Base-by-base conservation (phyloP, 2,329 filamentous ascomycete genomes). In the Exserohilum turcica region DNA sequence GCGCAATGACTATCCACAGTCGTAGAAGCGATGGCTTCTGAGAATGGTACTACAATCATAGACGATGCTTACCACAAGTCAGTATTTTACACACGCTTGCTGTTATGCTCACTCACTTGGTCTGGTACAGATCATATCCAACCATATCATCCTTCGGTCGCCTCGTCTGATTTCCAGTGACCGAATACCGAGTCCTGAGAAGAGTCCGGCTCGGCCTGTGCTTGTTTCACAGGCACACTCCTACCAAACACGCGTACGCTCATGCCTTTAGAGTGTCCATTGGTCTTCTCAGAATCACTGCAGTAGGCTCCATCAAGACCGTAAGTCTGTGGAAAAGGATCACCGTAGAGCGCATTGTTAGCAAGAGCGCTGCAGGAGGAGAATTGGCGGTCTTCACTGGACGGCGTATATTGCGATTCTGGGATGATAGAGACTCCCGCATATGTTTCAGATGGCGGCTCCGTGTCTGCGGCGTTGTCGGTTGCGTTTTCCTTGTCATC, bases 401-500 rank as follows among this genome's bases (percentile, higher is more conserved):
- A 47, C 18, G 21, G 51, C 39, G 21, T 50, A 24, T 61, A 60
- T 18, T 60, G 52, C 21, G 61, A 57, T 18, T 47, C 55, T 27
- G 64, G 56, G 9, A 63, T 56, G 36, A 66, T 45, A 7, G 52
- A 54, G 2, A 66, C 43, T 5, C 55, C 45, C 10, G 54, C 35
- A 5, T 48, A 16, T 18, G 46, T 27, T 13, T 57, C 44, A 10
- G 48, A 29, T 15, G 7, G 24, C 2, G 48, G 43, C 13, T 50
- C 48, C 3, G 48, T 31, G 8, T 57, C 56, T 9, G 33, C 27
- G 36, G 16, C 24, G 9, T 56, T 48, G 18, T 38, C 40, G 10
- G 40, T 42, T 8, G 35, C 16, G 42, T 66, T 67, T 29, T 67
- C 65, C 35, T 67, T 67, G 32, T 66, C 54, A 12, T 65, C 64